These are phyloP conservation scores for Penicillium sp. DNA, from an alignment of 2,329 filamentous ascomycete species.

Conservation along the genomic window DNA sequence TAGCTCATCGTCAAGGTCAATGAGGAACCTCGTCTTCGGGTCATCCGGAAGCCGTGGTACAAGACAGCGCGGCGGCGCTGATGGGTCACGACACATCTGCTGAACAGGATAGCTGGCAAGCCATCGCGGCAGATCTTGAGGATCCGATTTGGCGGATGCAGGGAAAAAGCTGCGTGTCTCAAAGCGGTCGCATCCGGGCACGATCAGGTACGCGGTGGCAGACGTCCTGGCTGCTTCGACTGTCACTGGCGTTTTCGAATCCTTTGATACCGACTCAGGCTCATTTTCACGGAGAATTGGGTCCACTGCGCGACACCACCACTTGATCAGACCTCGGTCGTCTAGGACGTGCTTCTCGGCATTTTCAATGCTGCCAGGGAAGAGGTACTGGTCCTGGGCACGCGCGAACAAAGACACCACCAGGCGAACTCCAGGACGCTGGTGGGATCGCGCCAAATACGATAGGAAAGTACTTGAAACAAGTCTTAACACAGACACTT, in stretches of 20 bases:
- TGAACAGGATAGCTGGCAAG: conserved; percentile 69
- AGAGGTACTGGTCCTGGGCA: conserved; percentile 90
- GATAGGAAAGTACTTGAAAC: conserved; percentile 74
- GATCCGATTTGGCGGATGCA: conserved; percentile 43
- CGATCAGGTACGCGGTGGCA: conserved; percentile 77
- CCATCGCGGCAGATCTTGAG: conserved; percentile 45
- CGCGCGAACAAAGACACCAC: conserved; percentile 90
- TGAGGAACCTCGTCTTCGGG: conserved; percentile 85
- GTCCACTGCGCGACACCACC: conserved; percentile 92
- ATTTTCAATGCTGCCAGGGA: conserved; percentile 88
- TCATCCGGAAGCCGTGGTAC: conserved; percentile 94
- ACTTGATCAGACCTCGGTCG: conserved; percentile 84
- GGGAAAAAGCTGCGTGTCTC: conserved; percentile 83
- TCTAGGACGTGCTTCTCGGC: conserved; percentile 85
- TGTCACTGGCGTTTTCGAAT: conserved; percentile 31
- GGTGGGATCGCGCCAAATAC: conserved; percentile 69
- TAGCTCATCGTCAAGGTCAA: conserved; percentile 84
- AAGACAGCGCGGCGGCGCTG: conserved; percentile 76
- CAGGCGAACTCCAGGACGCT: conserved; percentile 65
- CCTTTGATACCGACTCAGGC: conserved; percentile 42
- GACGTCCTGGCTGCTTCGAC: conserved; percentile 36
- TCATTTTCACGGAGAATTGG: conserved; percentile 62
- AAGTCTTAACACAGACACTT: conserved; percentile 68
- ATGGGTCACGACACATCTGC: conserved; percentile 67
- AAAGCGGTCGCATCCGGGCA: conserved; percentile 81